These are phyloP conservation scores for Ambispora gerdemannii DNA, from an alignment of 192 early-diverging fungal species.

Conservation along the genomic window DNA sequence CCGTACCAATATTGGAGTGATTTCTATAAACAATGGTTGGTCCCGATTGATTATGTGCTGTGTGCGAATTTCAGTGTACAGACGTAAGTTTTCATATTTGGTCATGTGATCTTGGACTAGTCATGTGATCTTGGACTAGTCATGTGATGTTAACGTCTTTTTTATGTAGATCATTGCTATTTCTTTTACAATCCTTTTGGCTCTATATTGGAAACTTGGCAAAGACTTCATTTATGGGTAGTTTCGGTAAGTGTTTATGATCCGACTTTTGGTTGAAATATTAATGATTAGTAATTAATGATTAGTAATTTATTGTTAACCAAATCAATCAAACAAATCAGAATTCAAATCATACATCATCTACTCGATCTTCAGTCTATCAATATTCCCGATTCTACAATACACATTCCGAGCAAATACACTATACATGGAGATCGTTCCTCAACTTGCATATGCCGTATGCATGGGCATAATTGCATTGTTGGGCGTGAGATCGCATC, in stretches of 20 bases:
- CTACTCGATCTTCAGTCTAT: slow-evolving; percentile 34
- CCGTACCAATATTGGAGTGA: slow-evolving; percentile 35
- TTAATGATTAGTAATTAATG: too few relatives aligned
- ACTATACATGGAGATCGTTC: slow-evolving; percentile 38
- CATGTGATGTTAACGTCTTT: slow-evolving; percentile 1
- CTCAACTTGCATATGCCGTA: slow-evolving; percentile 40
- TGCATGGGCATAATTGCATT: slow-evolving; percentile 9
- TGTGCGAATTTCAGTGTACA: slow-evolving; percentile 42
- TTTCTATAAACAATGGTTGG: slow-evolving; percentile 12
- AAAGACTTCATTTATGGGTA: slow-evolving; percentile 44
- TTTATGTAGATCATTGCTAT: slow-evolving; percentile 35
- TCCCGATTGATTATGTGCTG: slow-evolving; percentile 36
- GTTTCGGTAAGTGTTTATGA: slow-evolving; percentile 28
- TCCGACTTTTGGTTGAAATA: too few relatives aligned
- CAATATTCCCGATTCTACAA: slow-evolving; percentile 41
- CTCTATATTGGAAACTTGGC: slow-evolving; percentile 43
- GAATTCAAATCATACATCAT: slow-evolving; percentile 47
- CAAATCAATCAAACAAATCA: too few relatives aligned
- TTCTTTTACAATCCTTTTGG: slow-evolving; percentile 47
- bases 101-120: neutral
- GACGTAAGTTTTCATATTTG: slow-evolving; percentile 34
- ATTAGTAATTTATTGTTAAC: too few relatives aligned
- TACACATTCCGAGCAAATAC: slow-evolving; percentile 28
- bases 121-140: neutral
- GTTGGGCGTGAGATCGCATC: slow-evolving; percentile 21